Evolutionary conservation across 352 stramenopile species (phyloP), one percentile per base, ranked within the genome.

Genomic region (Pilasporangium apinafurcum): DNA sequence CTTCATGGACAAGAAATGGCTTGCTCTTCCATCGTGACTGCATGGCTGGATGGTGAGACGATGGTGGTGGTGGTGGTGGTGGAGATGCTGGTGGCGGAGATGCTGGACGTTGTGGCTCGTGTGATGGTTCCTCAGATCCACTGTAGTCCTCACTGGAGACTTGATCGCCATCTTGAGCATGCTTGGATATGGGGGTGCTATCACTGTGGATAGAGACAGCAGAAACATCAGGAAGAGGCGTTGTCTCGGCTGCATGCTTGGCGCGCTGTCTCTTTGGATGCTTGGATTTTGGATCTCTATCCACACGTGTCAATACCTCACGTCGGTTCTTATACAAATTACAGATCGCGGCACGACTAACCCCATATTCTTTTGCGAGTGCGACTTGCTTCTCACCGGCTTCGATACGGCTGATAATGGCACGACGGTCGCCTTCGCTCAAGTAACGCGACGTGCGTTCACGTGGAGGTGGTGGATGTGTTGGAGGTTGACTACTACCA

Each of bases 321-420:
- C 54, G 56, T 13, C 65, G 62, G 38, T 73, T 79, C 51, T 79
- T 79, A 61, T 79, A 79, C 10, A 79, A 49, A 25, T 79, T 75
- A 40, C 66, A 79, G 26, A 79, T 73, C 28, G 66, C 66, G 5
- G 66, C 66, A 21, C 66, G 66, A 34, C 63, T 79, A 1, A 76
- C 66, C 22, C 45, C 41, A 36, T 73, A 79, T 34, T 79, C 66
- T 44, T 53, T 70, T 10, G 67, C 67, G 30, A 79, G 56, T 14
- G 55, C 39, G 18, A 71, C 64, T 28, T 79, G 67, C 48, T 74
- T 75, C 53, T 80, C 64, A 10, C 67, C 67, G 5, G 28, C 35
- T 36, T 71, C 53, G 31, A 80, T 71, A 16, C 67, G 61, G 10
- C 44, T 54, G 30, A 80, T 76, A 49, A 80, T 76, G 8, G 34